These are phyloP conservation scores for Hysterangium stoloniferum DNA, from an alignment of 768 basidiomycete species.

Conservation along the genomic window DNA sequence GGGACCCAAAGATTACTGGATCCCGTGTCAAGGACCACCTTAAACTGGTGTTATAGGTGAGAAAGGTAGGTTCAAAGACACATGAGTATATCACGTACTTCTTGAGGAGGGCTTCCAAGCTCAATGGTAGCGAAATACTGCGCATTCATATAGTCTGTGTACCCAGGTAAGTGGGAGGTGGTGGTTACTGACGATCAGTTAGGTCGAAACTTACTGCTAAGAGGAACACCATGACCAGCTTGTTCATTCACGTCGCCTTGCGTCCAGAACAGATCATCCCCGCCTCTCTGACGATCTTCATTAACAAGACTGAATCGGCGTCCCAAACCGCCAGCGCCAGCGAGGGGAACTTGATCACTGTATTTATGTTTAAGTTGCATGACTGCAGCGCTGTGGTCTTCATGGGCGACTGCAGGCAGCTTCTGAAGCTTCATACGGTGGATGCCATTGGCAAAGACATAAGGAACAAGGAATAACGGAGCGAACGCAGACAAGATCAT, in stretches of 20 bases:
- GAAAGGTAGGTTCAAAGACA: neutral
- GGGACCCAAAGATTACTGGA: slow-evolving; percentile 96
- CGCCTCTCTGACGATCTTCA: slow-evolving; percentile 22
- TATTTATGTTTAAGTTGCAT: slow-evolving; percentile 95
- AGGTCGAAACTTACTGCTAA: slow-evolving; percentile 62
- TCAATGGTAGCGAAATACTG: slow-evolving; percentile 91
- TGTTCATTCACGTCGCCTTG: slow-evolving; percentile 46
- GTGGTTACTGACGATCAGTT: neutral
- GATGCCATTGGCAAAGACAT: slow-evolving; percentile 43
- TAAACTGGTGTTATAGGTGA: slow-evolving; percentile 48
- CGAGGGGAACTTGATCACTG: slow-evolving; percentile 58
- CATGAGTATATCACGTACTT: slow-evolving; percentile 33
- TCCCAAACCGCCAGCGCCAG: slow-evolving; percentile 68
- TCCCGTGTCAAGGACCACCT: slow-evolving; percentile 91
- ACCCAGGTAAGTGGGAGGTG: slow-evolving; percentile 10
- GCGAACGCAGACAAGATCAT: slow-evolving; percentile 38
- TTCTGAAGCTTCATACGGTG: slow-evolving; percentile 90
- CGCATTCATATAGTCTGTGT: slow-evolving; percentile 91
- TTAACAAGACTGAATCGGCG: slow-evolving; percentile 33
- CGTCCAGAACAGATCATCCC: slow-evolving; percentile 69
- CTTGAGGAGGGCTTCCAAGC: slow-evolving; percentile 79
- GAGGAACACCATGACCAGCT: slow-evolving; percentile 80
- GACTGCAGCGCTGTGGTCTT: slow-evolving; percentile 61
- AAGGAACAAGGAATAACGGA: slow-evolving; percentile 36
- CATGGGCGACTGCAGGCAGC: slow-evolving; percentile 46